Percentiles rank a stretch among this genome's conserved stretches.
phyloP scores from a whole-genome alignment of 1,139 yeast genomes.

The Hansenula sp. region DNA sequence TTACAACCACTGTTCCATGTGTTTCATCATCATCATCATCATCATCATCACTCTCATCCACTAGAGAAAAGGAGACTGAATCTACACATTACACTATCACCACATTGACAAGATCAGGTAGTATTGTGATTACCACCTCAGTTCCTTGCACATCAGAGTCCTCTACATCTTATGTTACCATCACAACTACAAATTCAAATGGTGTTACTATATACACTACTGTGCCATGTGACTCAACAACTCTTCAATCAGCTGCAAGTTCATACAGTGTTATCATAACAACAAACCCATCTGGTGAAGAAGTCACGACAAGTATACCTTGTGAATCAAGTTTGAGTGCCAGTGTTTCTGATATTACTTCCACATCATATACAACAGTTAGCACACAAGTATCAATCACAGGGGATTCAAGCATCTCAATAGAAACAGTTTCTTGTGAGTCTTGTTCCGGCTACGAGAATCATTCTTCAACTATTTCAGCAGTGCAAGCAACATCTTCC shows the following conservation, averaged over 20 bases:
- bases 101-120: not conserved
- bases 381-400: not conserved
- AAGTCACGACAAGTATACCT: too few species aligned
- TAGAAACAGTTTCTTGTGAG: not conserved
- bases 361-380: not conserved
- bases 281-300: too few species aligned
- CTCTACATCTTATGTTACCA: not conserved
- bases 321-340: too few species aligned
- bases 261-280: too few species aligned
- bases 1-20: not conserved
- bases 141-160: not conserved
- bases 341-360: too few species aligned
- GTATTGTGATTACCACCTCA: not conserved
- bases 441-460: too few species aligned
- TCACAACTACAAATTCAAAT: not conserved
- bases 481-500: too few species aligned
- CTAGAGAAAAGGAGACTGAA: not conserved
- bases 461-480: too few species aligned
- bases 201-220: not conserved
- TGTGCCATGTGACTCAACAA: not conserved
- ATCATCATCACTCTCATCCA: not conserved
- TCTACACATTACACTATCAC: not conserved
- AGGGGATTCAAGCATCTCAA: not conserved
- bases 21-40: not conserved
- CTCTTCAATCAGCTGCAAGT: not conserved